Evolutionary conservation across 495 filamentous ascomycete genomes (phyloP), one percentile per base, ranked within the genome.

Genomic region (Hypoxylon fragiforme): DNA sequence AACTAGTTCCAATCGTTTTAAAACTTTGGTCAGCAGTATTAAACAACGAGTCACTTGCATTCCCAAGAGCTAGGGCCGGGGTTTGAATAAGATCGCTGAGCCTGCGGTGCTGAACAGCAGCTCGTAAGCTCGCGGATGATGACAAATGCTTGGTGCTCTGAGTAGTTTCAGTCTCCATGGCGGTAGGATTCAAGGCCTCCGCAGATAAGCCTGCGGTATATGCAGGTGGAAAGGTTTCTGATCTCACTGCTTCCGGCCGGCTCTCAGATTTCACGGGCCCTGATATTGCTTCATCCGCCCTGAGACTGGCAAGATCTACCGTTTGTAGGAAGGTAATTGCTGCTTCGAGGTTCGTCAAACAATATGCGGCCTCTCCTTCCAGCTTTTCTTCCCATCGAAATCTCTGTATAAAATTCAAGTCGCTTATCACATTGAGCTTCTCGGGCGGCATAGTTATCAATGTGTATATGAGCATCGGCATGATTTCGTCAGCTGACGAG

Each of bases 251-350:
- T 26, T 75, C 70, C 1, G 82, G 75, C 22, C 69, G 65, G 50
- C 73, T 79, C 12, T 70, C 67, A 7, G 76, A 61, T 61, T 87
- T 89, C 19, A 73, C 57, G 12, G 87, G 86, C 0, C 88, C 87
- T 0, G 76, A 75, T 15, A 73, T 74, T 11, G 77, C 64, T 62
- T 92, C 91, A 50, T 96, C 90, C n/a, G 87, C 87, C 46, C 92
- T 85, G 8, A 99, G 78, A 38, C 86, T 95, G 11, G 91, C 89
- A 7, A 99, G 81, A 66, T 99, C 94, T 20, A 99, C 92, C 18
- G 94, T 97, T 62, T 97, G 92, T n/a, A 99, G 76, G 65, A 99
- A 99, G 44, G 86, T 89, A 36, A 97, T 91, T 39, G 92, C 86
- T 4, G 94, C 94, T 72, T 99, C 94, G 8, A 97, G 85, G 63